Conservation (phyloP, 2,329 filamentous ascomycete species). For the Trichoderma sp. region DNA sequence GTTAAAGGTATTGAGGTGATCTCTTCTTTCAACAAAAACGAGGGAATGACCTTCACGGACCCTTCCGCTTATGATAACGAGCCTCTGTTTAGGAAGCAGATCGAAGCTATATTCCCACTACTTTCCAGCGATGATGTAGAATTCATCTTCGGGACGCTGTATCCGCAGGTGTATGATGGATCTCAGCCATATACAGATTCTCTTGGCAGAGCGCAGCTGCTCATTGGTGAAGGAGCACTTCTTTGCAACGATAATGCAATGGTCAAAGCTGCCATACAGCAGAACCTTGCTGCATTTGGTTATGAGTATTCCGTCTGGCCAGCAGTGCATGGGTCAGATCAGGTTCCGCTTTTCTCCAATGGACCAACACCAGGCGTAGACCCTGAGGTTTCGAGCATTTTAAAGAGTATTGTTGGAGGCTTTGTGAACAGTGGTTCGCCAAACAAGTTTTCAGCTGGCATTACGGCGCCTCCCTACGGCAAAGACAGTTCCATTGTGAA, state of each 20-base stretch:
- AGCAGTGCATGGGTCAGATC: slow-evolving; percentile 10
- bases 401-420: slow-evolving; percentile 7
- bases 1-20: slow-evolving; percentile 16
- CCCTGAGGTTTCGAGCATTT: background rate
- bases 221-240: slow-evolving; percentile 12
- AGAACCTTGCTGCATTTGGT: slow-evolving; percentile 8
- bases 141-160: slow-evolving; percentile 7
- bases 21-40: background rate
- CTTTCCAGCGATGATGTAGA: background rate
- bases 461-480: slow-evolving; percentile 6
- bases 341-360: slow-evolving; percentile 5
- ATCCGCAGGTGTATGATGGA: slow-evolving; percentile 14
- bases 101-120: background rate
- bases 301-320: slow-evolving; percentile 19
- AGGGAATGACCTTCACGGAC: slow-evolving; percentile 17
- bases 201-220: slow-evolving; percentile 11
- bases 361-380: slow-evolving; percentile 3
- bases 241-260: slow-evolving; percentile 19
- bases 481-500: background rate
- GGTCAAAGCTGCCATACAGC: slow-evolving; percentile 2
- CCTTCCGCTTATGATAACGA: slow-evolving; percentile 8
- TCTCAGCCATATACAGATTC: slow-evolving; percentile 10
- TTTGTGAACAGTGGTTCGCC: slow-evolving; percentile 19
- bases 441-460: background rate
- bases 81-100: background rate